Base-by-base conservation (phyloP, 768 basidiomycete genomes). In the Pleurotus sapidus region DNA sequence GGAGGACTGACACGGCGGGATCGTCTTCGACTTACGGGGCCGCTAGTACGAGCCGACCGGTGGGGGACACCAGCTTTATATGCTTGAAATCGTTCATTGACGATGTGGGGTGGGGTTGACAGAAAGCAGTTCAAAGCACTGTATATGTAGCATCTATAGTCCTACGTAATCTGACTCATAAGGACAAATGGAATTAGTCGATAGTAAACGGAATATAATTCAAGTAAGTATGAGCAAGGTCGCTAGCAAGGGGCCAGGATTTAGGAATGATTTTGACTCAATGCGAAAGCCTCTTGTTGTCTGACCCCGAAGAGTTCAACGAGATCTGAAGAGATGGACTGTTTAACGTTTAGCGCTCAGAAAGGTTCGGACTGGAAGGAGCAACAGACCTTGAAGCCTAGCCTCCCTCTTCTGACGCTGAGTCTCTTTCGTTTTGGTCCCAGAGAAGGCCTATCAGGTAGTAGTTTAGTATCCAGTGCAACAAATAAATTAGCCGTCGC, bases 391-490 rank as follows among this genome's bases (percentile, higher is more conserved):
- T 79, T 93, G 88, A 42, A 93, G 71, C 59, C 91, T 80, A 2
- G 92, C 91, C 70, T 94, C 88, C 66, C 84, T 86, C 71, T 84
- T 89, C 62, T 91, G 84, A 34, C 86, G 81, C 56, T 81, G 83
- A 0, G 87, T 91, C 65, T 94, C 92, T 7, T 78, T 87, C 42
- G 78, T 79, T 64, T 87, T 88, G 65, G 86, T 89, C 0, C 91
- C 93, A 37, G 91, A 89, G 69, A 95, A 95, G 0, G 93, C 93
- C 91, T 94, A 57, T 30, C 48, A 47, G 40, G 27, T 38, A 23
- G 11, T 20, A 34, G 30, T 34, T 34, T 43, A 42, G 53, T 38
- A 46, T 51, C 4, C 9, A 12, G 3, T n/a, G 23, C 42, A 25
- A 9, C 18, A 43, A 24, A 17, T 46, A 17, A 46, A 40, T 3